Evolutionary conservation across 208 protist species (phyloP).

Genomic region (Trypanosoma caninum): DNA sequence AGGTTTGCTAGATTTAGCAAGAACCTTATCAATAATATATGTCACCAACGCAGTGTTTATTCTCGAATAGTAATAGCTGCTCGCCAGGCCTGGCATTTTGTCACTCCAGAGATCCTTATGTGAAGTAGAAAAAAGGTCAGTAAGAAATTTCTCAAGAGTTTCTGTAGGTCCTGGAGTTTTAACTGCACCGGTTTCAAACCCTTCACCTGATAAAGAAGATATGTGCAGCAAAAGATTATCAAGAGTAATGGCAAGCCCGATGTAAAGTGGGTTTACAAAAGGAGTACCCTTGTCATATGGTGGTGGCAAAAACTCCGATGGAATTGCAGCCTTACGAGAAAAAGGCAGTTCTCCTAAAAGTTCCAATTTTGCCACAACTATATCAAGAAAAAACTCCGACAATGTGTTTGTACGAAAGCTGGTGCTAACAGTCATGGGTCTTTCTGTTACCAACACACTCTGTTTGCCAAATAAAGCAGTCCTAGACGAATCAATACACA

Average conservation of each 20-base stretch:
- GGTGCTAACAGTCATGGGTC: constrained; percentile 13
- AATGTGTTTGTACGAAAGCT: constrained; percentile 40
- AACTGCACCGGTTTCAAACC: constrained; percentile 17
- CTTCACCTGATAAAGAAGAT: constrained; percentile 44
- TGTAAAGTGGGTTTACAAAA: constrained; percentile 29
- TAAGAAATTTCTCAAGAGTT: constrained; percentile 32
- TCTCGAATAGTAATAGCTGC: constrained; percentile 38
- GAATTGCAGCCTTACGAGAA: constrained; percentile 28
- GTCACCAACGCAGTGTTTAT: constrained; percentile 52
- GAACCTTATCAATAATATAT: constrained; percentile 47
- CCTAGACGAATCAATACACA: neutral
- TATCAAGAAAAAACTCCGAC: constrained; percentile 47
- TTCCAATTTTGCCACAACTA: constrained; percentile 47
- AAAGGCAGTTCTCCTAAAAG: constrained; percentile 35
- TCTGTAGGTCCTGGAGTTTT: constrained; percentile 10
- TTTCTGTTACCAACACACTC: neutral
- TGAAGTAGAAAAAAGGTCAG: constrained; percentile 24
- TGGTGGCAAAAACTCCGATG: constrained; percentile 37
- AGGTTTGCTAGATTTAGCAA: constrained; percentile 12
- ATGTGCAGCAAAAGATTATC: constrained; percentile 59
- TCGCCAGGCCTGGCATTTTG: constrained; percentile 15
- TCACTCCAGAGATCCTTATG: constrained; percentile 3
- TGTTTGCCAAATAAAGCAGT: neutral
- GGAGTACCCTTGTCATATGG: constrained; percentile 1
- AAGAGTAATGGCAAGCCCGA: constrained; percentile 35